Base-by-base conservation (phyloP, 2,329 filamentous ascomycete species). In the Lasiodiplodia hormozganensis region DNA sequence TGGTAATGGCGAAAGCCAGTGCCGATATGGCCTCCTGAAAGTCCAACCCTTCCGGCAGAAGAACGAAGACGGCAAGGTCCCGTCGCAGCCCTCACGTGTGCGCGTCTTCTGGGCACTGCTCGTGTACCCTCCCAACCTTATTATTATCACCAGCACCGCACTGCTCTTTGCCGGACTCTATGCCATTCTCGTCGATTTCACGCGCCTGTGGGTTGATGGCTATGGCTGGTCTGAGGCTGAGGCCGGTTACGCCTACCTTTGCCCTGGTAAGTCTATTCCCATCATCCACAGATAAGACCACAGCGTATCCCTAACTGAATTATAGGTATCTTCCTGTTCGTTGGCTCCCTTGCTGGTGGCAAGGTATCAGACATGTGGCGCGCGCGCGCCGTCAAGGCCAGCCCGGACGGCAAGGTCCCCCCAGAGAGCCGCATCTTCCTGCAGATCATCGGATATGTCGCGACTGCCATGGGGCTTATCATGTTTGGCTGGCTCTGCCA, bases 401-500 rank as follows among this genome's bases (percentile, higher is more conserved):
- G 71, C 16, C 70, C 71, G 23, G 72, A 72, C 38, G 73, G 74
- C 56, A 58, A 70, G 28, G 73, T 79, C 21, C 73, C 76, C 21
- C 80, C 81, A 8, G 82, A 83, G 68, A 76, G 73, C 47, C 76
- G 82, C 43, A 74, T 83, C 34, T 73, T 74, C 2, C 78, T 80
- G 25, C 82, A 83, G 57, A 77, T 82, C 34, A 76, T 76, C 68
- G 81, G 81, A 1, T 79, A 81, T 6, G n/a, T 82, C 7, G 68
- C 82, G 18, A 79, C 76, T 12, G 76, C 77, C 1, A 76, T 73
- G 0, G 82, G 81, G 0, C 78, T 79, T 16, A 68, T 77, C 43
- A 79, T 82, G 77, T 83, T 77, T 69, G 82, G 81, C 23, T 83
- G 81, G 80, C 81, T 79, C 52, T 74, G 77, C 8, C 68, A 74